Conservation (phyloP, 345 rosid genomes). For the Iberis pinnata region DNA sequence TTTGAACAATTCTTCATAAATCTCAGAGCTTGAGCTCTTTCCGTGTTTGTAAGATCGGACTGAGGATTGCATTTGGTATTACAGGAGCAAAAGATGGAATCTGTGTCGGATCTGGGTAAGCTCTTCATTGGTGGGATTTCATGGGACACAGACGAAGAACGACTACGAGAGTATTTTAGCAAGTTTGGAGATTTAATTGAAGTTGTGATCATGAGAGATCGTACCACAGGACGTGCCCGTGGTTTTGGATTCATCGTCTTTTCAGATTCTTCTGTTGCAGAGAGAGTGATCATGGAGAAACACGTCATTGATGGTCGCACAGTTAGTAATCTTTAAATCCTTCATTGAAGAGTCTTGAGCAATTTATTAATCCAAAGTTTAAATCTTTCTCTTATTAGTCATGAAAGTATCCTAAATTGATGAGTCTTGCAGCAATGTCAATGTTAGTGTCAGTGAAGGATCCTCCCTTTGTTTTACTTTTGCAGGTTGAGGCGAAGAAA, state of each 20-base stretch:
- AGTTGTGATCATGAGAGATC: slow-evolving; percentile 97
- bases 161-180: slow-evolving; percentile 74
- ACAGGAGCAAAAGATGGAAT: slow-evolving; percentile 60
- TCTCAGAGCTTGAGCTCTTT: no score
- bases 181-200: slow-evolving; percentile 83
- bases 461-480: background rate
- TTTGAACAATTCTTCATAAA: no score
- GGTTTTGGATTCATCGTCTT: slow-evolving; percentile 93
- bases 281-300: slow-evolving; percentile 84
- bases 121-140: slow-evolving; percentile 99
- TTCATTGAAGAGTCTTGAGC: no score
- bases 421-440: background rate
- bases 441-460: background rate
- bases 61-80: no score
- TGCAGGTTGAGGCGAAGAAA: slow-evolving; percentile 92
- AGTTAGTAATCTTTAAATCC: slow-evolving; percentile 38
- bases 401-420: no score
- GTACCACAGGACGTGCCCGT: slow-evolving; percentile 92
- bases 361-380: background rate
- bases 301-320: slow-evolving; percentile 87
- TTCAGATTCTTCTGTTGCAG: slow-evolving; percentile 75
- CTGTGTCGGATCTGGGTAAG: slow-evolving; percentile 77
- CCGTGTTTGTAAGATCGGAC: no score
- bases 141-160: slow-evolving; percentile 95
- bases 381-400: background rate